phyloP scores from a whole-genome alignment of 441 rosid species.

The Hura crepitans region DNA sequence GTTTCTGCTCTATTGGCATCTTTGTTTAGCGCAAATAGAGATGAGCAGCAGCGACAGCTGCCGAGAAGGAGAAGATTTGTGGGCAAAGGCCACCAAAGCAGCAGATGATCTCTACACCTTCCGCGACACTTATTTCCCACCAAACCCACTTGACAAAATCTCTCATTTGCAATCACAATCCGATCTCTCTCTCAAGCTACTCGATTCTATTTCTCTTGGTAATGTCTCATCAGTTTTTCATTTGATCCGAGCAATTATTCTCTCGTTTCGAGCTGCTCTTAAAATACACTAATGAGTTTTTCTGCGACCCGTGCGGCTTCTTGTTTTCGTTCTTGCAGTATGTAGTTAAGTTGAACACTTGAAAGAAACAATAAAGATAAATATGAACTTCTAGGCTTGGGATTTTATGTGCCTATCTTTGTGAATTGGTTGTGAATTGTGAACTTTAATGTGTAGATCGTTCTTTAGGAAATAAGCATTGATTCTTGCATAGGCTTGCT shows the following conservation, averaged over 20 bases:
- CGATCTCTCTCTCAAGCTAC: slow-evolving; percentile 48
- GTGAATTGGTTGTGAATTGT: background rate
- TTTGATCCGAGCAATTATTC: background rate
- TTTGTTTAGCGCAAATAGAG: background rate
- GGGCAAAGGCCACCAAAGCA: slow-evolving; percentile 40
- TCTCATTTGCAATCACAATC: slow-evolving; percentile 44
- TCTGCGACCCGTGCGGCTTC: background rate
- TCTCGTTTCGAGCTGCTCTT: background rate
- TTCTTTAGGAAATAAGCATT: too few relatives aligned
- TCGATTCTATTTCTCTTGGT: slow-evolving; percentile 66
- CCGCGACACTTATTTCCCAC: slow-evolving; percentile 57
- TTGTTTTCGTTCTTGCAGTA: background rate
- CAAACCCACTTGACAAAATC: slow-evolving; percentile 45
- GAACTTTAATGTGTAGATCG: too few relatives aligned
- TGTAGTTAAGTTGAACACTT: background rate
- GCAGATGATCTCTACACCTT: slow-evolving; percentile 45
- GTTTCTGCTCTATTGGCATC: background rate
- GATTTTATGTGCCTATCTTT: background rate
- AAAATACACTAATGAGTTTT: background rate
- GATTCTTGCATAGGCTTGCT: background rate
- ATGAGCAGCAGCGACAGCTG: slow-evolving; percentile 6
- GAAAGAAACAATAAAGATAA: background rate
- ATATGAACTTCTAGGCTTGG: background rate
- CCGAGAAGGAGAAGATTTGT: slow-evolving; percentile 29
- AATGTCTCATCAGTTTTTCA: background rate